Conservation (phyloP, 139 green algal species). For the Chlorella sorokiniana region DNA sequence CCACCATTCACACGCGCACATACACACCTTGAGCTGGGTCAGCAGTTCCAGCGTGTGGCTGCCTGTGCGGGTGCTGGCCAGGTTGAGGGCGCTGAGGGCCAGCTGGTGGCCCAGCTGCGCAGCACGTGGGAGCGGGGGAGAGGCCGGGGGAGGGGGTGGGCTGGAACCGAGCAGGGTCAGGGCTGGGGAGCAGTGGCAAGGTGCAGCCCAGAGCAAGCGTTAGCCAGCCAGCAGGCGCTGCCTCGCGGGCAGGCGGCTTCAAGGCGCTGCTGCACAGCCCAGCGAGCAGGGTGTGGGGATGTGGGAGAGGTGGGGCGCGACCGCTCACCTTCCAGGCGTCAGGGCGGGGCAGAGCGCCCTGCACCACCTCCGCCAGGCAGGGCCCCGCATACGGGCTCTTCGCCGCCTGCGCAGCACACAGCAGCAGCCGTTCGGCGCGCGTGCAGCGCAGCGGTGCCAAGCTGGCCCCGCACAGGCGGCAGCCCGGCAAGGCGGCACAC, state of each 20-base stretch:
- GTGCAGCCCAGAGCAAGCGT: no score
- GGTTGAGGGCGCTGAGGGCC: background rate
- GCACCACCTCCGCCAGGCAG: background rate
- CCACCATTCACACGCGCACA: background rate
- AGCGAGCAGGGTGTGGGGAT: no score
- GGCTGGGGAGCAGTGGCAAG: no score
- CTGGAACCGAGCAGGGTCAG: no score
- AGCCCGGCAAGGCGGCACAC: no score
- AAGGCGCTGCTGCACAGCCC: no score
- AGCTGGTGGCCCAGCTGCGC: constrained; percentile 22
- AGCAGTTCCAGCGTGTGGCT: constrained; percentile 18
- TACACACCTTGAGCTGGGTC: constrained; percentile 19
- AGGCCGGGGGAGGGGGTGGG: background rate
- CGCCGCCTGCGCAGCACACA: background rate
- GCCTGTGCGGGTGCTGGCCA: background rate
- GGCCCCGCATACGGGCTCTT: background rate
- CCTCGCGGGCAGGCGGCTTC: no score
- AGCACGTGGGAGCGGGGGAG: background rate
- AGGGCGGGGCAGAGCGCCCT: constrained; percentile 11
- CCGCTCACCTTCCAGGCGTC: constrained; percentile 8
- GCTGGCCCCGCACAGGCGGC: no score
- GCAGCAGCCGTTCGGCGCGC: no score
- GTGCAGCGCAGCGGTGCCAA: no score
- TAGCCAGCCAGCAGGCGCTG: no score
- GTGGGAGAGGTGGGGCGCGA: no score